A percentile compares a stretch with the other conserved stretches of the same genome.
Conservation (phyloP, 805 yeast genomes). For the Sugiyamaella americana region DNA sequence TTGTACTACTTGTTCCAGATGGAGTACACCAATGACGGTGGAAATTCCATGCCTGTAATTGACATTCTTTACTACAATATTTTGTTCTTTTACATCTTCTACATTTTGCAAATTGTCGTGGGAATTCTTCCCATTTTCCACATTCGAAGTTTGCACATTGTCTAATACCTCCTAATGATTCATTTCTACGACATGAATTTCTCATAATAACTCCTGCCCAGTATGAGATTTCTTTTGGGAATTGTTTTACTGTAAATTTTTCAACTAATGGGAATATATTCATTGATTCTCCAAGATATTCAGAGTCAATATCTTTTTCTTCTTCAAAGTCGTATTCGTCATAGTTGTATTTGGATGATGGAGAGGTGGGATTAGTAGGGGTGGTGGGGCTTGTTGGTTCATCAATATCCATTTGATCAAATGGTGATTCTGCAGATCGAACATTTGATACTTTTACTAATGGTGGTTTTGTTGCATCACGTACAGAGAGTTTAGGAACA, state of each 20-base stretch:
- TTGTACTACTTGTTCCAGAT: slow-evolving; percentile 10
- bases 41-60: slow-evolving; percentile 82
- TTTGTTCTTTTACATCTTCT: slow-evolving; percentile 90
- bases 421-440: slow-evolving; percentile 2
- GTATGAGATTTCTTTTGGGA: slow-evolving; percentile 76
- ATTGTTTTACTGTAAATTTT: slow-evolving; percentile 66
- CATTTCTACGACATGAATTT: slow-evolving; percentile 90
- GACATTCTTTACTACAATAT: slow-evolving; percentile 90
- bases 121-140: slow-evolving; percentile 88
- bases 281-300: slow-evolving; percentile 38
- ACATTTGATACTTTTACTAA: slow-evolving; percentile 9
- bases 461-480: slow-evolving; percentile 24
- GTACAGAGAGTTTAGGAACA: slow-evolving; percentile 58
- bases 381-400: background rate
- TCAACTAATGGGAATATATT: slow-evolving; percentile 90
- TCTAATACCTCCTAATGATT: slow-evolving; percentile 76
- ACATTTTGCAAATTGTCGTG: slow-evolving; percentile 92
- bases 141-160: slow-evolving; percentile 93
- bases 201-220: slow-evolving; percentile 99
- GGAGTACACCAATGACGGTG: slow-evolving; percentile 84
- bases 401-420: slow-evolving; percentile 19
- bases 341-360: slow-evolving; percentile 17
- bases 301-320: slow-evolving; percentile 37
- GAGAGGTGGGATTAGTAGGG: background rate
- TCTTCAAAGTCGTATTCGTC: slow-evolving; percentile 32